Evolutionary conservation across 1,139 yeast genomes (phyloP).

Genomic region (Suhomyces anneliseae): DNA sequence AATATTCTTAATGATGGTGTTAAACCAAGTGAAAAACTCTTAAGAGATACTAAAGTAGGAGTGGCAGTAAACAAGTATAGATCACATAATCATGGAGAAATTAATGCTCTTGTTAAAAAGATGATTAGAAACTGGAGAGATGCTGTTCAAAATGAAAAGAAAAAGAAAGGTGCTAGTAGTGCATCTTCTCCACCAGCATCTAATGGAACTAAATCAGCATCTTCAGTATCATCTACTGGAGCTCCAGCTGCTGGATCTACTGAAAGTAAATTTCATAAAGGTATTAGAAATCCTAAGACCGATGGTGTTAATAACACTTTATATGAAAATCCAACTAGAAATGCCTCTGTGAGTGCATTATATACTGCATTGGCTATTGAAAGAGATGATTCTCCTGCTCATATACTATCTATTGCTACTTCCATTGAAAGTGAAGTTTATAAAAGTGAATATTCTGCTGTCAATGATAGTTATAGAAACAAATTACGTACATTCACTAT

Average conservation of each 20-base stretch:
- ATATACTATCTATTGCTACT: constrained; percentile 62
- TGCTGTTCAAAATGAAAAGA: constrained; percentile 75
- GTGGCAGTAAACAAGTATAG: constrained; percentile 91
- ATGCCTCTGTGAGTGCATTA: constrained; percentile 77
- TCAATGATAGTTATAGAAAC: constrained; percentile 65
- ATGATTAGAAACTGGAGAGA: constrained; percentile 91
- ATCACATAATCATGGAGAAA: constrained; percentile 63
- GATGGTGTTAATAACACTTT: constrained; percentile 75
- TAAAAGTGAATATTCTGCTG: constrained; percentile 54
- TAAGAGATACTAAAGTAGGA: constrained; percentile 96
- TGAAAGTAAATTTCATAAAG: constrained; percentile 26
- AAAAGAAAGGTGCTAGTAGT: constrained; percentile 23
- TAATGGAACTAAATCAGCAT: constrained; percentile 2
- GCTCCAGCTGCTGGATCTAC: constrained; percentile 19
- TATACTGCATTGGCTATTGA: constrained; percentile 90
- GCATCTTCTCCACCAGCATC: constrained; percentile 5
- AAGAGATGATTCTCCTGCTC: constrained; percentile 52
- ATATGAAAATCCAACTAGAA: constrained; percentile 76
- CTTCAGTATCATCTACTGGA: constrained; percentile 7
- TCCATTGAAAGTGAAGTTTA: constrained; percentile 75
- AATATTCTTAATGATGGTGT: constrained; percentile 69
- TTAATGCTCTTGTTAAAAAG: constrained; percentile 70
- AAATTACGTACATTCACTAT: constrained; percentile 80
- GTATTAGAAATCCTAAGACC: constrained; percentile 72
- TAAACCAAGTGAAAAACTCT: constrained; percentile 77